Evolutionary conservation across 2,329 filamentous ascomycete species (phyloP).

Genomic region (Pseudogymnoascus pannorum): DNA sequence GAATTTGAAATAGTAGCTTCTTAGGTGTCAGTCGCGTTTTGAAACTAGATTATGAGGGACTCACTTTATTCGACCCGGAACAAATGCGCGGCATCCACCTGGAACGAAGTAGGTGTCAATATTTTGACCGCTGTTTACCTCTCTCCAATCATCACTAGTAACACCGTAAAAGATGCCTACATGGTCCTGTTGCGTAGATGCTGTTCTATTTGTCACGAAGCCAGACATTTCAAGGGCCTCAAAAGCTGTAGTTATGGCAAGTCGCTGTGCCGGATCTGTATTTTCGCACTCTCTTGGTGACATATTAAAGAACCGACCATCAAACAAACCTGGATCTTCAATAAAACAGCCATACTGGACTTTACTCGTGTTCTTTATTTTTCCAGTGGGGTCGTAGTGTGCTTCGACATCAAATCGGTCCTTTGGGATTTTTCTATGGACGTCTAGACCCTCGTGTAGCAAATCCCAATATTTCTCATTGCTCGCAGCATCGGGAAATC

Average conservation of each 20-base stretch:
- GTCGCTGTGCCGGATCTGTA: constrained; percentile 70
- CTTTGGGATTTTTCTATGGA: too few species aligned
- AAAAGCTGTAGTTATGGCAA: constrained; percentile 67
- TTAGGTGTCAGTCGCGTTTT: too few species aligned
- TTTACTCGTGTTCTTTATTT: constrained; percentile 65
- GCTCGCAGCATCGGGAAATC: too few species aligned
- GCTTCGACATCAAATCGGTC: too few species aligned
- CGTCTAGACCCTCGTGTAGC: too few species aligned
- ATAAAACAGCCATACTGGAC: constrained; percentile 66
- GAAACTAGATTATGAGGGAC: too few species aligned
- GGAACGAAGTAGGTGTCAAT: constrained; percentile 12
- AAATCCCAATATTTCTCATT: too few species aligned
- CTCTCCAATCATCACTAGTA: constrained; percentile 16
- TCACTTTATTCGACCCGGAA: too few species aligned
- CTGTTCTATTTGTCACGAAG: constrained; percentile 41
- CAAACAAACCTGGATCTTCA: constrained; percentile 65
- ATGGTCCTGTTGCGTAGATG: constrained; percentile 33
- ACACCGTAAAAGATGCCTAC: constrained; percentile 17
- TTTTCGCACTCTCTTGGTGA: constrained; percentile 71
- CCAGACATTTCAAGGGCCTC: constrained; percentile 73
- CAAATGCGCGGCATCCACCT: too few species aligned
- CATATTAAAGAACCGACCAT: constrained; percentile 77
- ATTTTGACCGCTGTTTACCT: constrained; percentile 14
- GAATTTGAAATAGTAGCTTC: too few species aligned
- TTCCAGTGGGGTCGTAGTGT: constrained; percentile 65